phyloP scores from a whole-genome alignment of 1,284 basidiomycete genomes.

The Ceratobasidium sp. region DNA sequence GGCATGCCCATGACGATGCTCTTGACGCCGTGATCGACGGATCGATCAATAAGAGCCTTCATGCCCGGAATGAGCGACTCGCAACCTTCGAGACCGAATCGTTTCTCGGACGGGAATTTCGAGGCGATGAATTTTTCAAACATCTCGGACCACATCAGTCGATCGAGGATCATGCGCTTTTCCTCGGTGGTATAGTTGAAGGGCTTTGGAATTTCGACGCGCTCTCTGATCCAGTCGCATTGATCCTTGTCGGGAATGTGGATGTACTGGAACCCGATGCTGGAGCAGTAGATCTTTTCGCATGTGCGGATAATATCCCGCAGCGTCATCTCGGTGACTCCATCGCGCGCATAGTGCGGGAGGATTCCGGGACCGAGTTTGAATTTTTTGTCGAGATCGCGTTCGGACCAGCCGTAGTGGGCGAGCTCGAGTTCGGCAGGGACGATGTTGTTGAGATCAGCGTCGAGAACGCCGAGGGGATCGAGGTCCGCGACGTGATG shows the following conservation, averaged over 20 bases:
- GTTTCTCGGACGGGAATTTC: constrained; percentile 99
- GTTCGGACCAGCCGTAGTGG: constrained; percentile 94
- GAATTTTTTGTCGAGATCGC: constrained; percentile 94
- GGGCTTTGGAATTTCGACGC: constrained; percentile 95
- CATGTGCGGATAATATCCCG: constrained; percentile 92
- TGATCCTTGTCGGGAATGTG: constrained; percentile 99
- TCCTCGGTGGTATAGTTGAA: constrained; percentile 99
- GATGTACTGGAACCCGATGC: constrained; percentile 95
- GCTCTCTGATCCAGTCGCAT: constrained; percentile 99
- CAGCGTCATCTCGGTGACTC: constrained; percentile 84
- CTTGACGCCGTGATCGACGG: constrained; percentile 95
- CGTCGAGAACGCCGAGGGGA: constrained; percentile 90
- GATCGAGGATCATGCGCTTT: constrained; percentile 98
- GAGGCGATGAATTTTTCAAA: constrained; percentile 99
- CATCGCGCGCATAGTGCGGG: constrained; percentile 90
- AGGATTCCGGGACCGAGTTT: constrained; percentile 94
- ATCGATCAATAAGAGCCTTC: constrained; percentile 98
- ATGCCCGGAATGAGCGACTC: constrained; percentile 98
- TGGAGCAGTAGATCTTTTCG: constrained; percentile 95
- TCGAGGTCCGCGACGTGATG: constrained; percentile 97
- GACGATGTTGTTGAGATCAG: constrained; percentile 77
- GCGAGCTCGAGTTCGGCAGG: constrained; percentile 91
- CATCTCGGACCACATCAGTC: constrained; percentile 98
- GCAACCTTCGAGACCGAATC: constrained; percentile 98
- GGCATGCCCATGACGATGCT: constrained; percentile 99